phyloP scores from a whole-genome alignment of 345 rosid genomes.

The Melaleuca alternifolia region DNA sequence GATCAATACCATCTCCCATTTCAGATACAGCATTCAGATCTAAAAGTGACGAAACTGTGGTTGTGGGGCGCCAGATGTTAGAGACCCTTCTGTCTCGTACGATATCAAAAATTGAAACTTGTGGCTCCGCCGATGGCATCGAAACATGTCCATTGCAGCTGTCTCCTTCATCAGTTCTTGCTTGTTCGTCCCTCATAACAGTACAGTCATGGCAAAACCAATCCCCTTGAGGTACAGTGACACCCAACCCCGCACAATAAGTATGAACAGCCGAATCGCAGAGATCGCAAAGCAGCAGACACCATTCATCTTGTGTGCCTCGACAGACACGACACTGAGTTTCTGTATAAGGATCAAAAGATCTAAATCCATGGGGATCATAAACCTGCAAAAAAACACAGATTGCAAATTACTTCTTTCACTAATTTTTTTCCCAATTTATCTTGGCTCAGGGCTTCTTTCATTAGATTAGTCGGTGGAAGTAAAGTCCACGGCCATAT shows the following conservation, averaged over 20 bases:
- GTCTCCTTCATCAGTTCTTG: conserved; percentile 7
- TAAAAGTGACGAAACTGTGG: background rate
- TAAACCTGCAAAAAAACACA: conserved; percentile 21
- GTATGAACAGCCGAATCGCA: conserved; percentile 50
- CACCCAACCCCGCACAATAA: conserved; percentile 43
- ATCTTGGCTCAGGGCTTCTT: background rate
- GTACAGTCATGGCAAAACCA: conserved; percentile 58
- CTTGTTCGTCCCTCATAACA: conserved; percentile 29
- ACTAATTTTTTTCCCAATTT: background rate
- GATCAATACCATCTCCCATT: background rate
- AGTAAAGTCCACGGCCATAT: background rate
- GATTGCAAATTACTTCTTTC: background rate
- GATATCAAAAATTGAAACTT: conserved; percentile 22
- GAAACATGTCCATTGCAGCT: background rate
- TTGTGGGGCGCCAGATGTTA: background rate
- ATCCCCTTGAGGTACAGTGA: conserved; percentile 53
- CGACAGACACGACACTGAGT: conserved; percentile 29
- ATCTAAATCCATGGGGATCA: conserved; percentile 15
- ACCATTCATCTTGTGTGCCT: conserved; percentile 19
- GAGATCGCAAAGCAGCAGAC: conserved; percentile 50
- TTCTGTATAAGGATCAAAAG: conserved; percentile 30
- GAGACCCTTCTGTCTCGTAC: conserved; percentile 10
- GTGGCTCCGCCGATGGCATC: background rate
- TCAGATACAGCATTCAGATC: background rate
- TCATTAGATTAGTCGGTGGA: background rate